phyloP scores from a whole-genome alignment of 306 rosid species.

The Glycine latifolia region DNA sequence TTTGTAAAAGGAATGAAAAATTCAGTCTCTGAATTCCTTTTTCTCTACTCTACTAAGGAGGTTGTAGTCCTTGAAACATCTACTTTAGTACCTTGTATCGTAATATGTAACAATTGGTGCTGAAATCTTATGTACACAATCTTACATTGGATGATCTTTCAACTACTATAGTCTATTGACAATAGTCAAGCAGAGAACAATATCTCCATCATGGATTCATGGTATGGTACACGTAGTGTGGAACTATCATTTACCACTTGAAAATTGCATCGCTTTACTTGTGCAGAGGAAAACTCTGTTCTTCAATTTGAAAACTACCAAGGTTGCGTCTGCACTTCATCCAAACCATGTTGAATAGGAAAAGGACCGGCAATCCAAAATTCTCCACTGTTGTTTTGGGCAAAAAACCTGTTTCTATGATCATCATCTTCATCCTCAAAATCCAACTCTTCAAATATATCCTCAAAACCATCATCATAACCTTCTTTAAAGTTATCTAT shows the following conservation, averaged over 20 bases:
- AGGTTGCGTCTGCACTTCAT: slow-evolving; percentile 60
- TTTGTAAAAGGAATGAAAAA: too few relatives aligned
- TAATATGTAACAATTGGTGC: too few relatives aligned
- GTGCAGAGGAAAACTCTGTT: background rate
- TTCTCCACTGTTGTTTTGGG: slow-evolving; percentile 48
- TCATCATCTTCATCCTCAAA: slow-evolving; percentile 55
- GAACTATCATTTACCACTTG: slow-evolving; percentile 15
- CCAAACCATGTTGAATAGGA: slow-evolving; percentile 46
- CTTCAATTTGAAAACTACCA: slow-evolving; percentile 64
- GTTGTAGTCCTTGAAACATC: too few relatives aligned
- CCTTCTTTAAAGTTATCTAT: slow-evolving; percentile 59
- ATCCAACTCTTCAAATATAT: slow-evolving; percentile 66
- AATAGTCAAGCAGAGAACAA: too few relatives aligned
- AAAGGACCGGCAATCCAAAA: slow-evolving; percentile 66
- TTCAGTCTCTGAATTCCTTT: too few relatives aligned
- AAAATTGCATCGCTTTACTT: slow-evolving; percentile 6
- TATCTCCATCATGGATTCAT: background rate
- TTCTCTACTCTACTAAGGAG: too few relatives aligned
- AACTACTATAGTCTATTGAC: background rate
- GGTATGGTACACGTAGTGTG: background rate
- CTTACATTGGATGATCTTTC: background rate
- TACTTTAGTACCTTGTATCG: too few relatives aligned
- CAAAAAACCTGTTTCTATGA: slow-evolving; percentile 31
- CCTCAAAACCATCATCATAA: slow-evolving; percentile 79
- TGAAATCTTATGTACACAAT: slow-evolving; percentile 13